phyloP scores from a whole-genome alignment of 2,329 filamentous ascomycete genomes.

The Xylaria sp. region DNA sequence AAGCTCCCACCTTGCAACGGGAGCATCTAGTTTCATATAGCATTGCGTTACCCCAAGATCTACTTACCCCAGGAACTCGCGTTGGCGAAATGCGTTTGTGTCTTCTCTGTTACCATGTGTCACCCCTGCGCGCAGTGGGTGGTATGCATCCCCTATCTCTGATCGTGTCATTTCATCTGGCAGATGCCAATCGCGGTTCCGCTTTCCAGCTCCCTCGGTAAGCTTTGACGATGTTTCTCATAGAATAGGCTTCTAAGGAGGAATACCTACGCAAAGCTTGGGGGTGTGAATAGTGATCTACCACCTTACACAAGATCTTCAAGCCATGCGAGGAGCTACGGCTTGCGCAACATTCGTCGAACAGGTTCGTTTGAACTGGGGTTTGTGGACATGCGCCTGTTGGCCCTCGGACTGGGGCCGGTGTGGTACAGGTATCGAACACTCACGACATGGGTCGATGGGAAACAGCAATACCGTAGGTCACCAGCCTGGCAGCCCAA shows the following conservation, averaged over 20 bases:
- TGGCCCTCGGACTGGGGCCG: slow-evolving; percentile 11
- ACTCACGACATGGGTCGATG: slow-evolving; percentile 15
- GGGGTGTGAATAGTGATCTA: slow-evolving; percentile 46
- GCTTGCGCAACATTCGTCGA: slow-evolving; percentile 39
- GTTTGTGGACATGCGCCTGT: slow-evolving; percentile 7
- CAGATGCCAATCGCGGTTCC: slow-evolving; percentile 29
- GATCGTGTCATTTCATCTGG: slow-evolving; percentile 30
- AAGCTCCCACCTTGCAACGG: neutral
- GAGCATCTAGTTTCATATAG: neutral
- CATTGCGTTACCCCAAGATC: neutral
- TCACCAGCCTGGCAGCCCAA: slow-evolving; percentile 22
- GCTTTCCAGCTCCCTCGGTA: neutral
- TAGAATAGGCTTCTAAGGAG: slow-evolving; percentile 13
- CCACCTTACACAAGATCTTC: slow-evolving; percentile 60
- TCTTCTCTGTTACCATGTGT: slow-evolving; percentile 40
- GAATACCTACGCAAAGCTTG: slow-evolving; percentile 24
- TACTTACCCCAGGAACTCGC: slow-evolving; percentile 27
- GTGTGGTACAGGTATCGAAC: slow-evolving; percentile 34
- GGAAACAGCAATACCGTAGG: slow-evolving; percentile 25
- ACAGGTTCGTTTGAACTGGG: slow-evolving; percentile 21
- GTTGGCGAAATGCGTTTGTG: slow-evolving; percentile 26
- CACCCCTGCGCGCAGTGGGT: slow-evolving; percentile 39
- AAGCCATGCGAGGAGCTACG: slow-evolving; percentile 43
- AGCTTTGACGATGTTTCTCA: slow-evolving; percentile 19
- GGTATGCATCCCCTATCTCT: slow-evolving; percentile 34